Conservation (phyloP, 1,284 basidiomycete genomes). For the Dichomitus squalens region DNA sequence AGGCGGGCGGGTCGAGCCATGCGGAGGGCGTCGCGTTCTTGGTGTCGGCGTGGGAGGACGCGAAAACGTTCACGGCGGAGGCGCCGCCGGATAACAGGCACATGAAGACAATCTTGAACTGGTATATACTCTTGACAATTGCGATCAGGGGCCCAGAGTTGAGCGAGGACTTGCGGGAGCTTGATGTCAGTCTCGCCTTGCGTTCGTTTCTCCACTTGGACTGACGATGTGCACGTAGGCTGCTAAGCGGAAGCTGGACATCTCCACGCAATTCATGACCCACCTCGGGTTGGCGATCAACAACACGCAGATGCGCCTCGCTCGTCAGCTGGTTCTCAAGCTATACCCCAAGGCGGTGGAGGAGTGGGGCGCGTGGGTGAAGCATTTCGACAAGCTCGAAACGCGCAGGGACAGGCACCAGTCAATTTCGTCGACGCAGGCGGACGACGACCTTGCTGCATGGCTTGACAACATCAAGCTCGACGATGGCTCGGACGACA, state of each 20-base stretch:
- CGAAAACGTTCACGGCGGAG: slow-evolving; percentile 52
- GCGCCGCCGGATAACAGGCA: slow-evolving; percentile 64
- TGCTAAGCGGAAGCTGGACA: slow-evolving; percentile 44
- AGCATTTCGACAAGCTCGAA: slow-evolving; percentile 37
- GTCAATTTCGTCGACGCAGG: slow-evolving; percentile 34
- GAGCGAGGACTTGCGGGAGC: slow-evolving; percentile 47
- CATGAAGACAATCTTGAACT: slow-evolving; percentile 57
- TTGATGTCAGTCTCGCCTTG: slow-evolving; percentile 42
- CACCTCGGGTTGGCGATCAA: slow-evolving; percentile 47
- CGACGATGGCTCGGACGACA: slow-evolving; percentile 39
- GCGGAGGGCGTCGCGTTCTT: slow-evolving; percentile 62
- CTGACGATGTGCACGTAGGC: slow-evolving; percentile 32
- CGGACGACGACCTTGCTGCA: slow-evolving; percentile 54
- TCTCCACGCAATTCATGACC: slow-evolving; percentile 50
- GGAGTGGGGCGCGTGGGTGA: slow-evolving; percentile 48
- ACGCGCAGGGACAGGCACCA: slow-evolving; percentile 26
- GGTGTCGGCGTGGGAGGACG: slow-evolving; percentile 56
- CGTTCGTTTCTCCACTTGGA: background rate
- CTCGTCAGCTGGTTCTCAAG: slow-evolving; percentile 48
- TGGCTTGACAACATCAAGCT: slow-evolving; percentile 55
- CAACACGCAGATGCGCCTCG: slow-evolving; percentile 50
- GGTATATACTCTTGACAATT: slow-evolving; percentile 57
- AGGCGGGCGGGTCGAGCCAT: slow-evolving; percentile 45
- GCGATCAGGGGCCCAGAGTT: slow-evolving; percentile 51
- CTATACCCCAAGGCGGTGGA: slow-evolving; percentile 43